phyloP scores from a whole-genome alignment of 257 asterid genomes.

The Knoxia roxburghii region DNA sequence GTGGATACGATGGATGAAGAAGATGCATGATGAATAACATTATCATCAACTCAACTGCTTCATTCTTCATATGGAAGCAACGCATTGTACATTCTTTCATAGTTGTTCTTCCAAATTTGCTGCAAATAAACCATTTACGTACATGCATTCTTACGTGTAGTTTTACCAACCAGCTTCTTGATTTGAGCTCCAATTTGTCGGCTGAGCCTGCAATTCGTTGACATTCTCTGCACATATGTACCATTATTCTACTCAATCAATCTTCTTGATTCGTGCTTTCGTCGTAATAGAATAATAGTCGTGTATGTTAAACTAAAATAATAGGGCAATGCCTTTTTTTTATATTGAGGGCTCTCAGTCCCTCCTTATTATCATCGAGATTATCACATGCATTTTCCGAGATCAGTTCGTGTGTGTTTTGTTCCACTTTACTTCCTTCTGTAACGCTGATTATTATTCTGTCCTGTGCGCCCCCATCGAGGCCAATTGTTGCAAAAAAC shows the following conservation, averaged over 20 bases:
- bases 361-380: background rate
- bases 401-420: no score
- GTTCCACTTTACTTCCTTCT: conserved; percentile 26
- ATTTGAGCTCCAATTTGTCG: conserved; percentile 11
- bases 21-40: background rate
- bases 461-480: conserved; percentile 9
- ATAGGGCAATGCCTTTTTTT: no score
- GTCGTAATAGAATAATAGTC: no score
- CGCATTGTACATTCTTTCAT: background rate
- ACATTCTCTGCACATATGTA: conserved; percentile 5
- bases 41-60: conserved; percentile 1
- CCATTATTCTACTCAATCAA: no score
- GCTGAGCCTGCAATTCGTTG: conserved; percentile 13
- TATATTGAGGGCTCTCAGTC: no score
- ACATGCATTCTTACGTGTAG: conserved; percentile 14
- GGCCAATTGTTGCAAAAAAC: background rate
- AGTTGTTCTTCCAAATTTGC: no score
- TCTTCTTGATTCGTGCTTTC: no score
- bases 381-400: no score
- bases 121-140: no score
- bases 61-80: conserved; percentile 7
- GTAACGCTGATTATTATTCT: background rate
- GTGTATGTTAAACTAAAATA: no score
- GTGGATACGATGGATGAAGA: background rate
- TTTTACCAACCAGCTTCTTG: conserved; percentile 17